Evolutionary conservation across 805 yeast genomes (phyloP), one percentile per base, ranked within the genome.

Genomic region (Cyberlindnera amylophila): DNA sequence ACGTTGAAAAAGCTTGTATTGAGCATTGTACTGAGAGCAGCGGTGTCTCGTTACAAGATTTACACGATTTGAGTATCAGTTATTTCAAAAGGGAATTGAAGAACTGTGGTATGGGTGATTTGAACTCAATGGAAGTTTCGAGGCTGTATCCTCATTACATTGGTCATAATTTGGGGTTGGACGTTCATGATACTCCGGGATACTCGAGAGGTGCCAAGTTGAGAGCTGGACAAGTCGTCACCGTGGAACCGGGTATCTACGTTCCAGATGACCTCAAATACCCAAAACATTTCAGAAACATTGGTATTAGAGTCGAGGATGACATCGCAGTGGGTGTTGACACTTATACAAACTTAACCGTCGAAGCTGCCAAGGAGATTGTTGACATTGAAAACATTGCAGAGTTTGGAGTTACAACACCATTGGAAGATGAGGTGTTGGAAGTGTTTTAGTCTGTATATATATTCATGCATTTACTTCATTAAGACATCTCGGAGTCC

Each of bases 221-320:
- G 36, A 64, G 64, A 35, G 67, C 70, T 16, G 90, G 90, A 17
- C 95, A 88, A 59, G 97, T 91, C 4, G 71, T 93, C 36, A 93
- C 99, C 2, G 79, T 95, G 18, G 99, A 95, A 61, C 99, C 99
- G 0, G 99, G 99, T 21, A 73, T 93, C 23, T 93, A 93, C 60
- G 76, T 95, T 33, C 98, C 99, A 1, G 71, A 75, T 51, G 79
- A 75, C 41, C 52, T 58, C 19, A 70, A 68, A 44, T 91, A 82
- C 73, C 98, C 99, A 17, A 71, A 75, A 47, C 79, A 79, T 53
- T 91, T 77, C 67, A 82, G 86, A 56, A 90, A 90, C 24, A 82
- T 93, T 38, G 99, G 98, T 2, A 85, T 93, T 19, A 79, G 99
- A 54, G 85, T 93, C 26, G 99, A 93, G 63, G 99, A 93, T 65